These are phyloP conservation scores for Melanomma pulvis-pyrius DNA, from an alignment of 495 filamentous ascomycete species.

Conservation along the genomic window DNA sequence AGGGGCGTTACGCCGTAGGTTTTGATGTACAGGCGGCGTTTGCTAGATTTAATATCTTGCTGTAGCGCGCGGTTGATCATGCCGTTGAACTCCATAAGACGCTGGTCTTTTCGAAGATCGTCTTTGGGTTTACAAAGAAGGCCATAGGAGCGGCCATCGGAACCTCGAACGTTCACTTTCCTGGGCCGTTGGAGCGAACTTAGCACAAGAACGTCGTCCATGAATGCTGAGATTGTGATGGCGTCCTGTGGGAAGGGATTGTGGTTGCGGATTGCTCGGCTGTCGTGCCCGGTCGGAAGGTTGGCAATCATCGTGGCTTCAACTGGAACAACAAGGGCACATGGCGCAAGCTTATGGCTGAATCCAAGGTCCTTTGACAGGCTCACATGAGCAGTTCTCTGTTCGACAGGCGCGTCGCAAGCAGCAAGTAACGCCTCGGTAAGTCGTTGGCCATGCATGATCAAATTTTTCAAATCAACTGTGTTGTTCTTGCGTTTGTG, in stretches of 20 bases:
- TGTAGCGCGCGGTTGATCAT: constrained; percentile 96
- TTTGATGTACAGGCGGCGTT: constrained; percentile 85
- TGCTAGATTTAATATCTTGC: constrained; percentile 84
- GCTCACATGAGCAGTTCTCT: constrained; percentile 69
- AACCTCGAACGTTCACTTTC: constrained; percentile 84
- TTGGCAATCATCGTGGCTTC: constrained; percentile 82
- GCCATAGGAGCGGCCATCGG: constrained; percentile 83
- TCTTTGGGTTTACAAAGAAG: constrained; percentile 97
- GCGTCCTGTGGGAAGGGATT: constrained; percentile 74
- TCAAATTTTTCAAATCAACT: constrained; percentile 66
- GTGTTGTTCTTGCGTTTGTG: constrained; percentile 10
- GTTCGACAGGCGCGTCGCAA: constrained; percentile 73
- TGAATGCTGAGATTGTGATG: constrained; percentile 67
- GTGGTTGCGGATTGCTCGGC: constrained; percentile 69
- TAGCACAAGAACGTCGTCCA: constrained; percentile 85
- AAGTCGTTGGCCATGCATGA: constrained; percentile 77
- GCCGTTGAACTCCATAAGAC: constrained; percentile 97
- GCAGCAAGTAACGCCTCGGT: constrained; percentile 79
- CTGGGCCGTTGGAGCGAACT: constrained; percentile 90
- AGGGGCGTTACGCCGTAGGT: constrained; percentile 95
- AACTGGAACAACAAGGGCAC: constrained; percentile 81
- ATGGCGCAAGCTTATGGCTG: constrained; percentile 80
- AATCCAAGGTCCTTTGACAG: constrained; percentile 77
- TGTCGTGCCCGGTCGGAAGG: constrained; percentile 73
- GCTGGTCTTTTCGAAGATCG: constrained; percentile 93